Base-by-base conservation (phyloP, 2,329 filamentous ascomycete genomes). In the Bipolaris gigantea region DNA sequence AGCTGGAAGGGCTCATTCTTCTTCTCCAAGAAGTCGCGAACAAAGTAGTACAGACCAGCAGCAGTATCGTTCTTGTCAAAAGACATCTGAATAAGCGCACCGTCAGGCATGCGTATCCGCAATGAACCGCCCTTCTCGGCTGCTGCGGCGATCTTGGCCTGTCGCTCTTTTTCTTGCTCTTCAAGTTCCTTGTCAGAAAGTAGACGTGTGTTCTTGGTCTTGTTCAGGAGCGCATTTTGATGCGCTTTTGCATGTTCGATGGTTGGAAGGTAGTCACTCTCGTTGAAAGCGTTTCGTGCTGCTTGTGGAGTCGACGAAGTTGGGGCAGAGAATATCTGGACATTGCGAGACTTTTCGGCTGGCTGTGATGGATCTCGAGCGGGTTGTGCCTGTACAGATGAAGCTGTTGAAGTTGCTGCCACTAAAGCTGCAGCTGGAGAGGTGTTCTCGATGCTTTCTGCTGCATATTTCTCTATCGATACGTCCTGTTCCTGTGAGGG, bases 41-140 rank as follows among this genome's bases (percentile, higher is more conserved):
- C 89, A 60, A 89, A 90, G 13, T 80, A 78, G 75, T 97, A 91
- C 1, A 99, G 78, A 46, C 84, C 82, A 3, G 82, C 80, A 1
- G 87, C 89, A 0, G 89, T 91, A 48, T 92, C 87, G 1, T 79
- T 72, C 18, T 85, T 84, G 1, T 80, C 82, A 61, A 95, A 85
- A n/a, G 81, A 82, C 76, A 87, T 87, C 47, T 91, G 85, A 30
- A 92, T 85, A 48, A 87, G 86, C 53, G 86, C 89, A 63, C 92
- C 89, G 70, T 97, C 92, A 0, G 93, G 93, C 64, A 97, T 92
- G 23, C 92, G 88, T 44, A 97, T 83, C 60, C 89, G 91, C 59
- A 97, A 81, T 25, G 85, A 82, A 30, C 96, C 83, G 30, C 84
- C 83, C 38, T 67, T 72, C 19, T 71, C 61, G 46, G 83, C 85